Evolutionary conservation across 495 filamentous ascomycete genomes (phyloP).

Genomic region (Cenococcum geophilum): DNA sequence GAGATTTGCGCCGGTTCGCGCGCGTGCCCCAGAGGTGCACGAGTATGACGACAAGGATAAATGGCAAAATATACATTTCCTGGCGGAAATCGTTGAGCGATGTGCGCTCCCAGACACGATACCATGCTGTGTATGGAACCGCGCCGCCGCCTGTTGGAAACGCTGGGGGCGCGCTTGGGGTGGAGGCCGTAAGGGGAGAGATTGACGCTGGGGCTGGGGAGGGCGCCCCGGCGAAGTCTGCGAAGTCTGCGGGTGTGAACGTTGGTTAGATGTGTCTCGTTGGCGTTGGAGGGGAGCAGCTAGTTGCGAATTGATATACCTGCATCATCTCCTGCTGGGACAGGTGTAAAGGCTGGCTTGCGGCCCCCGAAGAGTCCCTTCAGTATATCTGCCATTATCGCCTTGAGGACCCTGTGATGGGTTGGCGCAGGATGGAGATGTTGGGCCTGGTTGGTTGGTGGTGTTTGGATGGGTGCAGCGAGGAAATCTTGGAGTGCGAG

Average conservation of each 20-base stretch:
- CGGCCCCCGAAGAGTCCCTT: constrained; percentile 36
- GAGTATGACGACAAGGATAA: constrained; percentile 64
- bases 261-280: constrained; percentile 5
- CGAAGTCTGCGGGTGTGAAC: constrained; percentile 41
- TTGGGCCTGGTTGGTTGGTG: background rate
- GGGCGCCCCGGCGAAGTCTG: constrained; percentile 43
- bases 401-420: background rate
- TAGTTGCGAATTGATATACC: constrained; percentile 15
- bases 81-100: constrained; percentile 73
- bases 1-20: constrained; percentile 72
- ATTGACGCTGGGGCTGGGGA: constrained; percentile 42
- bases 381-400: constrained; percentile 36
- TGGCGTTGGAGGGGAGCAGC: background rate
- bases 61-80: constrained; percentile 73
- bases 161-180: constrained; percentile 46
- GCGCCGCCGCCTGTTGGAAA: constrained; percentile 31
- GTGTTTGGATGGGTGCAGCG: background rate
- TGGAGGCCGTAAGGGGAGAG: constrained; percentile 37
- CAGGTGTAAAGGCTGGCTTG: constrained; percentile 22
- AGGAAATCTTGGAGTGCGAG: background rate
- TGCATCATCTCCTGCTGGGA: constrained; percentile 30
- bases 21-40: constrained; percentile 78
- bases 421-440: background rate
- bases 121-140: constrained; percentile 84
- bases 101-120: constrained; percentile 88